Conservation (phyloP, 495 filamentous ascomycete genomes). For the Talaromyces stipitatus region DNA sequence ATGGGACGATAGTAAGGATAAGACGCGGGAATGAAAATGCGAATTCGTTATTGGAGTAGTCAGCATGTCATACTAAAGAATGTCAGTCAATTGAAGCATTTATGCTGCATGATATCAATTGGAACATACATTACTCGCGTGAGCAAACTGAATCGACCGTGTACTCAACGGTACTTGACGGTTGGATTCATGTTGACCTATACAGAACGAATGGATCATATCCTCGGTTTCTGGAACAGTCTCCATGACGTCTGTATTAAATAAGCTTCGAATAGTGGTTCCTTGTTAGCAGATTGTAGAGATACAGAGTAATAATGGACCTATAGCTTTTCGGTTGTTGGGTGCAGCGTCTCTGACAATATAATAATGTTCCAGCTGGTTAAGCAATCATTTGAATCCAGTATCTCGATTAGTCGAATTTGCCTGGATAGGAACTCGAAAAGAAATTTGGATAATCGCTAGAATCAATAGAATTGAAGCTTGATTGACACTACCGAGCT, state of each 20-base stretch:
- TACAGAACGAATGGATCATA: conserved; percentile 57
- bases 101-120: neutral
- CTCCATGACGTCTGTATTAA: conserved; percentile 28
- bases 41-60: conserved; percentile 81
- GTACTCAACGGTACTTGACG: conserved; percentile 53
- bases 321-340: conserved; percentile 5
- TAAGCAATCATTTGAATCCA: neutral
- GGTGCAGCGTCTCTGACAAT: neutral
- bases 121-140: conserved; percentile 45
- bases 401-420: neutral
- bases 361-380: neutral
- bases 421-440: neutral
- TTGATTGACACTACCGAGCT: neutral
- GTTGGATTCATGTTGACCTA: conserved; percentile 77
- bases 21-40: conserved; percentile 71
- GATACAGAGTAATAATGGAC: neutral
- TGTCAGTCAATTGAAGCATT: neutral
- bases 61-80: conserved; percentile 78
- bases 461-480: neutral
- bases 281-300: neutral
- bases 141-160: conserved; percentile 56
- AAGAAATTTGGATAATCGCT: conserved; percentile 5
- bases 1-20: conserved; percentile 52
- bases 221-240: conserved; percentile 41
- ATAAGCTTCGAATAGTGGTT: neutral